A percentile compares a stretch with the other conserved stretches of the same genome.
These are phyloP conservation scores for Sungouiozyma ichnusensis DNA, from an alignment of 805 yeast genomes.

Conservation along the genomic window DNA sequence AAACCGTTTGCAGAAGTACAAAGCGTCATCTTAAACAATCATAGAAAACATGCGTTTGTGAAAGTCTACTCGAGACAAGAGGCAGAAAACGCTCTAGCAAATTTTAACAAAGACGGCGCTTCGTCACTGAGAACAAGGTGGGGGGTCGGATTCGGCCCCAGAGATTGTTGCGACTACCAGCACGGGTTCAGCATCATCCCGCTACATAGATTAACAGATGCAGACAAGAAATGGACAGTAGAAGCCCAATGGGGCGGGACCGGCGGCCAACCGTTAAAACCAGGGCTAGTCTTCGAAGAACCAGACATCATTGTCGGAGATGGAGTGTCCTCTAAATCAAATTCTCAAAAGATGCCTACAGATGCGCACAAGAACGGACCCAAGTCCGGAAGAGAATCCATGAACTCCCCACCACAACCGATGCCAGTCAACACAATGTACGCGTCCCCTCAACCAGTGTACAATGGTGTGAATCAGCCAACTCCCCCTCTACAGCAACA, in stretches of 20 bases:
- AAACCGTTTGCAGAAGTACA: conserved; percentile 89
- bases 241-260: conserved; percentile 96
- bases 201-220: conserved; percentile 79
- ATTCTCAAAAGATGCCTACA: conserved; percentile 86
- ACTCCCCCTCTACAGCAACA: conserved; percentile 13
- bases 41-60: conserved; percentile 91
- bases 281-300: conserved; percentile 84
- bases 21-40: conserved; percentile 75
- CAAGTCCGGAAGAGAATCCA: conserved; percentile 50
- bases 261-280: conserved; percentile 69
- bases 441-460: conserved; percentile 5
- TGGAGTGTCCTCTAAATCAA: conserved; percentile 86
- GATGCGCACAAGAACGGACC: conserved; percentile 81
- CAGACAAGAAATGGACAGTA: conserved; percentile 83
- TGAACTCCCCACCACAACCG: conserved; percentile 8
- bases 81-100: conserved; percentile 71
- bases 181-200: conserved; percentile 86
- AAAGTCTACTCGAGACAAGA: conserved; percentile 86
- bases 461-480: conserved; percentile 11
- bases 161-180: conserved; percentile 95
- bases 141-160: conserved; percentile 99
- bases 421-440: not conserved
- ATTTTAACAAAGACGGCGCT: conserved; percentile 59
- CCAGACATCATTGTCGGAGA: conserved; percentile 96
- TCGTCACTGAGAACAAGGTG: conserved; percentile 75